phyloP scores from a whole-genome alignment of 1,284 basidiomycete species.

The Clitocybe nebularis region DNA sequence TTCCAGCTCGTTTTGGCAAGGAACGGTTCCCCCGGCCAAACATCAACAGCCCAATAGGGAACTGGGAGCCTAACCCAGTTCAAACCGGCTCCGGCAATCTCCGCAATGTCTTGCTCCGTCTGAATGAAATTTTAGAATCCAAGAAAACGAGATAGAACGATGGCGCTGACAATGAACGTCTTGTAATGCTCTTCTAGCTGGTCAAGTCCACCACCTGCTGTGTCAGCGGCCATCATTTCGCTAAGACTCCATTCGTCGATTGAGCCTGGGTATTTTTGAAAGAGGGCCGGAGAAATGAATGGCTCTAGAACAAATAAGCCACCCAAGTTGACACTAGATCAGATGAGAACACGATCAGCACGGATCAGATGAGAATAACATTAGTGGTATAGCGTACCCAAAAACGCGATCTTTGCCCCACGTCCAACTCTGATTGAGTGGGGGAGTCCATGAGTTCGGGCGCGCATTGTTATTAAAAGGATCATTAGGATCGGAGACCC shows the following conservation, averaged over 20 bases:
- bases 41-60: constrained; percentile 85
- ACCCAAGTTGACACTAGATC: constrained; percentile 64
- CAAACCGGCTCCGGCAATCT: constrained; percentile 88
- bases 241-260: constrained; percentile 80
- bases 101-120: constrained; percentile 87
- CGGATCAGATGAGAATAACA: constrained; percentile 11
- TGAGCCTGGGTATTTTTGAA: constrained; percentile 61
- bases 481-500: constrained; percentile 59
- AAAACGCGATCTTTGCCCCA: constrained; percentile 61
- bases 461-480: constrained; percentile 73
- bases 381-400: constrained; percentile 38
- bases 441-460: constrained; percentile 70
- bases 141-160: constrained; percentile 7
- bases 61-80: constrained; percentile 86
- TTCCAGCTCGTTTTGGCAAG: constrained; percentile 74
- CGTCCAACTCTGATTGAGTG: constrained; percentile 70
- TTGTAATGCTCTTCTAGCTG: constrained; percentile 78
- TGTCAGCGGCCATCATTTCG: constrained; percentile 60
- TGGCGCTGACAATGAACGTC: constrained; percentile 67
- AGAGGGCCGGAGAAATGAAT: constrained; percentile 78
- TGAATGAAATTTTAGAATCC: constrained; percentile 25
- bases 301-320: constrained; percentile 75
- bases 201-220: constrained; percentile 49
- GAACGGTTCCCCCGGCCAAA: constrained; percentile 75
- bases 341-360: constrained; percentile 2